phyloP scores from a whole-genome alignment of 2,329 filamentous ascomycete species.

The Ophiostoma piceae region DNA sequence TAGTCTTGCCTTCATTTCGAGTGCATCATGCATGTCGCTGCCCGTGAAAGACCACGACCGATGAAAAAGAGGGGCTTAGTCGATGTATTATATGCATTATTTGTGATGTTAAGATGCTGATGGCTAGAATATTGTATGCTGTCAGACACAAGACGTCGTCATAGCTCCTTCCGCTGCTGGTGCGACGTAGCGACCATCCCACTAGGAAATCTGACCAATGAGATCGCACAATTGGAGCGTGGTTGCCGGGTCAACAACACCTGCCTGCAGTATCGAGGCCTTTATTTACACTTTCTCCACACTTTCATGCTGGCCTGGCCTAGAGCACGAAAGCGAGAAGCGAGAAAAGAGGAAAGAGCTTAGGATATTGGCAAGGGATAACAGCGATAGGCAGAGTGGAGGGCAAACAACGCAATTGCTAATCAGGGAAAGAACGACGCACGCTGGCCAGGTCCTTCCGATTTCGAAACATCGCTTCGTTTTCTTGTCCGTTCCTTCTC shows the following conservation, averaged over 20 bases:
- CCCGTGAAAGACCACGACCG: neutral
- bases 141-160: neutral
- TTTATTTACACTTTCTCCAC: slow-evolving; percentile 23
- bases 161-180: slow-evolving; percentile 7
- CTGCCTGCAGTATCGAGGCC: slow-evolving; percentile 13
- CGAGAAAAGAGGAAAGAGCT: slow-evolving; percentile 9
- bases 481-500: neutral
- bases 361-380: neutral
- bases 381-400: neutral
- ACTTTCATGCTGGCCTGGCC: slow-evolving; percentile 3
- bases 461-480: neutral
- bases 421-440: neutral
- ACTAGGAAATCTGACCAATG: slow-evolving; percentile 4
- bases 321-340: neutral
- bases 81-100: neutral
- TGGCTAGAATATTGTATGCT: neutral
- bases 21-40: slow-evolving; percentile 1
- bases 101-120: neutral
- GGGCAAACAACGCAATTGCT: neutral
- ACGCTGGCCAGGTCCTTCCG: neutral
- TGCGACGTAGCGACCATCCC: slow-evolving; percentile 11
- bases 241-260: slow-evolving; percentile 23
- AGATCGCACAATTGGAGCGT: neutral
- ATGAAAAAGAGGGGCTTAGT: neutral
- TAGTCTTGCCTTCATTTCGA: neutral